These are phyloP conservation scores for Malassezia dermatis DNA, from an alignment of 1,284 basidiomycete genomes.

Conservation along the genomic window DNA sequence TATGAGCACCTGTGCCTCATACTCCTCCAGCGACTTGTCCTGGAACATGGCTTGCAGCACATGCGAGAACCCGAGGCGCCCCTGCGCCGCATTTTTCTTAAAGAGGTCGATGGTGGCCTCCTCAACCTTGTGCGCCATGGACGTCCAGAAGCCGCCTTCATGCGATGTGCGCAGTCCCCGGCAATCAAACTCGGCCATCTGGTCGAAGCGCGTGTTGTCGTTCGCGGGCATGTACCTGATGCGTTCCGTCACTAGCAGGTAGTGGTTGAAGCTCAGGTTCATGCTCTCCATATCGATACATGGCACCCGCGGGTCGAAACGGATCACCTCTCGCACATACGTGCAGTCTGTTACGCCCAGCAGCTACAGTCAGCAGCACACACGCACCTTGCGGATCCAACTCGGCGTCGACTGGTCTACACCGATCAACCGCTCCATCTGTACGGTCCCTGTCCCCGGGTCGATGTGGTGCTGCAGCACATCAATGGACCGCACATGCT, in stretches of 20 bases:
- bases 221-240: conserved; percentile 5
- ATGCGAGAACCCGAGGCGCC: conserved; percentile 13
- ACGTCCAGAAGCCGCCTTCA: not conserved
- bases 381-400: conserved; percentile 15
- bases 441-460: conserved; percentile 11
- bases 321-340: conserved; percentile 11
- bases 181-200: conserved; percentile 8
- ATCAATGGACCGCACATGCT: conserved; percentile 19
- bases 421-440: conserved; percentile 17
- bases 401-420: conserved; percentile 14
- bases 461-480: conserved; percentile 16
- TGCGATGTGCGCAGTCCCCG: conserved; percentile 1
- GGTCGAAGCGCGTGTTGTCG: conserved; percentile 1
- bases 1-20: not conserved
- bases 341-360: conserved; percentile 1
- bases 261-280: conserved; percentile 12
- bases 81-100: conserved; percentile 9
- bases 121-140: conserved; percentile 6
- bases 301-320: conserved; percentile 3
- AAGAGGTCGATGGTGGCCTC: conserved; percentile 7
- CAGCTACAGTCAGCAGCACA: not conserved
- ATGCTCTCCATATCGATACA: conserved; percentile 4
- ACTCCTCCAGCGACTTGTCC: not conserved
- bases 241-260: conserved; percentile 6
- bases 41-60: conserved; percentile 7